Conservation (phyloP, 179 eudicot species). For the Silene noctiflora region DNA sequence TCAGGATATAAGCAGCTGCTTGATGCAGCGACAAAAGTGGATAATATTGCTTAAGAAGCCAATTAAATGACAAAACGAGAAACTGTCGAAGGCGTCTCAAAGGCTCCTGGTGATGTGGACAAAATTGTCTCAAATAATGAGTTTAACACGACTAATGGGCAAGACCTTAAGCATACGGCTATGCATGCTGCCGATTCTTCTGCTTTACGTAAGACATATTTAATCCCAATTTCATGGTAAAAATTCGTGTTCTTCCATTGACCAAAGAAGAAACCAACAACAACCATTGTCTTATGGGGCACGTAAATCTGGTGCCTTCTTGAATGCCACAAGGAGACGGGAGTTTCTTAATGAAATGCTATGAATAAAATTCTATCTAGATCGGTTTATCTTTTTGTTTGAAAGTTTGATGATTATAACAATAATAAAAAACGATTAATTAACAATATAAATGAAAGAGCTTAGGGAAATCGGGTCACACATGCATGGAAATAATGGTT, state of each 20-base stretch:
- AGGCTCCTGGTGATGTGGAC: slow-evolving; percentile 31
- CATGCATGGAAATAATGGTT: no score
- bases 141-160: slow-evolving; percentile 27
- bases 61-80: slow-evolving; percentile 38
- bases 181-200: slow-evolving; percentile 26
- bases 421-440: no score
- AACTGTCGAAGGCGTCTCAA: slow-evolving; percentile 27
- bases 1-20: slow-evolving; percentile 25
- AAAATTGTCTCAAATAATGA: slow-evolving; percentile 25
- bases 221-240: slow-evolving; percentile 32
- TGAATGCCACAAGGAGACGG: slow-evolving; percentile 26
- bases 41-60: slow-evolving; percentile 34
- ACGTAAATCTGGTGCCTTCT: slow-evolving; percentile 34
- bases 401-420: no score
- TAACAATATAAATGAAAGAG: no score
- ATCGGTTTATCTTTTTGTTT: no score
- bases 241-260: slow-evolving; percentile 29
- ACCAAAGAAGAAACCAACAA: slow-evolving; percentile 31
- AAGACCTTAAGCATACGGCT: slow-evolving; percentile 23
- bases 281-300: slow-evolving; percentile 42
- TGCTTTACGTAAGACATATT: slow-evolving; percentile 30
- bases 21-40: slow-evolving; percentile 32
- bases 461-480: no score
- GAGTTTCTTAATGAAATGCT: no score
- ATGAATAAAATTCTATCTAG: no score